Conservation (phyloP, 23 red algal genomes). For the Chondrus crispus region DNA sequence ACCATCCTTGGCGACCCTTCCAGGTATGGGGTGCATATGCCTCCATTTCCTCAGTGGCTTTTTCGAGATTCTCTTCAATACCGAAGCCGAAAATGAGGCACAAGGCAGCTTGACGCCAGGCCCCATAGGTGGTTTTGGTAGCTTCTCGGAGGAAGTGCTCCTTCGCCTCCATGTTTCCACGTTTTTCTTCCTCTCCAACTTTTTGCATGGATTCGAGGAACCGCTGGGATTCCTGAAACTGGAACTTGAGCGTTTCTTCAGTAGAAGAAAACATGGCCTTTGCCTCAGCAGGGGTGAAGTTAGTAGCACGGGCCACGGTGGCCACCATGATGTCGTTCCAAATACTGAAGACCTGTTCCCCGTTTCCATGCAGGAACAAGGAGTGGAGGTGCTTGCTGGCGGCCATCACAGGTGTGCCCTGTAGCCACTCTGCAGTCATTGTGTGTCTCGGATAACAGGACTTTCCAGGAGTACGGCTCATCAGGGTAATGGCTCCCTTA, state of each 20-base stretch:
- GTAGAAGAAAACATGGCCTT: neutral
- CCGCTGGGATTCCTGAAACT: constrained; percentile 16
- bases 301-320: constrained; percentile 7
- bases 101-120: constrained; percentile 49
- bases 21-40: constrained; percentile 5
- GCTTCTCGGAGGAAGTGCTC: neutral
- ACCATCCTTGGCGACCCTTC: constrained; percentile 3
- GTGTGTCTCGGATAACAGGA: constrained; percentile 25
- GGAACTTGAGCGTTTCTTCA: neutral
- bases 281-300: neutral
- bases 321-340: constrained; percentile 4
- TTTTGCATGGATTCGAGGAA: neutral
- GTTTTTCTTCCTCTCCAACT: neutral
- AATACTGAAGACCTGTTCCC: neutral
- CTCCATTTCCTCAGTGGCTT: neutral
- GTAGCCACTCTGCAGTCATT: constrained; percentile 14
- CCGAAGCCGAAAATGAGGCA: constrained; percentile 38
- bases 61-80: neutral
- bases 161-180: neutral
- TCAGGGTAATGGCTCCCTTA: neutral
- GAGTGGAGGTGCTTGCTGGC: constrained; percentile 19
- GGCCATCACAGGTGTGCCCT: neutral
- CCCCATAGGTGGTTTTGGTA: constrained; percentile 27
- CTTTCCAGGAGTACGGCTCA: neutral
- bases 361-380: constrained; percentile 21